Evolutionary conservation across 257 asterid genomes (phyloP).

Genomic region (Solanum pinnatisectum): DNA sequence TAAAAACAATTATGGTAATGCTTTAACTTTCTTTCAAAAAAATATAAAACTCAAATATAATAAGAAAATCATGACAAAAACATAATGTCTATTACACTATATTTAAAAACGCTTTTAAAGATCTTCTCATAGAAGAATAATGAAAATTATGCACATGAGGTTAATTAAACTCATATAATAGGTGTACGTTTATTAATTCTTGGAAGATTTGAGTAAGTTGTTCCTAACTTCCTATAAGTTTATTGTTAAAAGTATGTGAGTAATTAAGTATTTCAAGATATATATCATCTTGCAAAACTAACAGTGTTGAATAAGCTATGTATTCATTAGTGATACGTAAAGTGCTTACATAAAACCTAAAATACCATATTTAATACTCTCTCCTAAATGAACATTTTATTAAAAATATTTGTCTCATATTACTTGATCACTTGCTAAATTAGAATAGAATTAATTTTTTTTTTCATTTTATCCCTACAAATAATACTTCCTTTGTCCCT

Average conservation of each 20-base stretch:
- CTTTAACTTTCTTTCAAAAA: not conserved
- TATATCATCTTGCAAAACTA: not conserved
- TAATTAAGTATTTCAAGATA: too few species aligned
- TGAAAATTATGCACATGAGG: not conserved
- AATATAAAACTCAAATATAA: not conserved
- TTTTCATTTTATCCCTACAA: not conserved
- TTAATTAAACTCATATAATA: not conserved
- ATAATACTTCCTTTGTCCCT: too few species aligned
- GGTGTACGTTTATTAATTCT: not conserved
- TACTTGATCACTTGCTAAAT: too few species aligned
- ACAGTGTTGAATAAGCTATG: not conserved
- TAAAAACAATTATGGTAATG: too few species aligned
- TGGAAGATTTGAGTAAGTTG: not conserved
- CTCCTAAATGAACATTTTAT: not conserved
- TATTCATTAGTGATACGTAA: not conserved
- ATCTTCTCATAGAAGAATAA: not conserved
- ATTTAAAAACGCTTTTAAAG: too few species aligned
- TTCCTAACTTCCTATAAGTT: not conserved
- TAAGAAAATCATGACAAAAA: not conserved
- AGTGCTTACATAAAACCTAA: not conserved
- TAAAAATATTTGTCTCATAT: too few species aligned
- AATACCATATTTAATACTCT: too few species aligned
- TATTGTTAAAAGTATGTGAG: not conserved
- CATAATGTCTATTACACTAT: not conserved
- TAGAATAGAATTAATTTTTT: too few species aligned